phyloP scores from a whole-genome alignment of 768 basidiomycete genomes.

The Auricularia auricula-judae region DNA sequence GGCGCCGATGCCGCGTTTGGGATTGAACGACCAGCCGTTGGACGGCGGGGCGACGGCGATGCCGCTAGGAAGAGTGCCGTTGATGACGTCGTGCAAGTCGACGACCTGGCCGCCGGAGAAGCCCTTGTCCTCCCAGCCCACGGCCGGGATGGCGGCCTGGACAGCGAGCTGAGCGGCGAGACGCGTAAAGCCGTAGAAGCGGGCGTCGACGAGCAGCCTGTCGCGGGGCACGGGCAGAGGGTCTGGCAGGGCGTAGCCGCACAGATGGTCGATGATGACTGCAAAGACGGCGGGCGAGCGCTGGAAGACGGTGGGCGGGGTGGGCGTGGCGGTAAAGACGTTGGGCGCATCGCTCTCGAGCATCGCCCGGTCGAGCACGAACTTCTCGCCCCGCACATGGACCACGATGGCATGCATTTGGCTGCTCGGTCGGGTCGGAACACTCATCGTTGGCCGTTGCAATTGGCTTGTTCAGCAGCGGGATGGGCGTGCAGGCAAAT shows the following conservation, averaged over 20 bases:
- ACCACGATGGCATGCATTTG: neutral
- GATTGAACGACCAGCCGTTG: neutral
- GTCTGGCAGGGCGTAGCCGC: neutral
- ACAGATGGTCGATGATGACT: neutral
- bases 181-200: neutral
- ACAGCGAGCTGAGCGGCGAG: neutral
- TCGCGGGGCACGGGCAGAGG: neutral
- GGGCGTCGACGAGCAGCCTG: neutral
- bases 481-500: too few relatives aligned
- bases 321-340: neutral
- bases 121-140: neutral
- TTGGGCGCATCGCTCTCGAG: slow-evolving; percentile 1
- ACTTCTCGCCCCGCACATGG: neutral
- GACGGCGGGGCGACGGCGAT: neutral
- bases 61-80: neutral
- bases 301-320: neutral
- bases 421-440: neutral
- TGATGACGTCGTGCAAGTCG: neutral
- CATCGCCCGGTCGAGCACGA: neutral
- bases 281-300: neutral
- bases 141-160: neutral
- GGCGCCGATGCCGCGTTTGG: neutral
- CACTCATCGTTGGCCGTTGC: neutral
- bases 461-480: too few relatives aligned
- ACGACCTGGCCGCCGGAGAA: neutral